phyloP scores from a whole-genome alignment of 2,329 filamentous ascomycete genomes.

The Helminthosporium solani region DNA sequence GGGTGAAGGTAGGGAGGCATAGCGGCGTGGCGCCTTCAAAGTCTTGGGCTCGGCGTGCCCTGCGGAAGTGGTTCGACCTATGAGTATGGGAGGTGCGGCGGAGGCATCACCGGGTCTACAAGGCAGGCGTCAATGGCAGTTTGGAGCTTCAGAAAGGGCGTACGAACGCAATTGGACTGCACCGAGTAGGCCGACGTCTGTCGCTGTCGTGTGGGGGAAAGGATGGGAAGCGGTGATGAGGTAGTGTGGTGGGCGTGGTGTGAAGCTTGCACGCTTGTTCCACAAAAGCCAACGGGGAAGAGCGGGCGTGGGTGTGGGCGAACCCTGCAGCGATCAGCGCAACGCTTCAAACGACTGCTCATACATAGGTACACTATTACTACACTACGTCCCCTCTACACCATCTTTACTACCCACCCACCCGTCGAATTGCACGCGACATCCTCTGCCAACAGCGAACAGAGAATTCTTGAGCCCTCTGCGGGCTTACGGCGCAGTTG shows the following conservation, averaged over 20 bases:
- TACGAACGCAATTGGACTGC: slow-evolving; percentile 37
- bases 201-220: slow-evolving; percentile 9
- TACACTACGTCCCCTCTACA: neutral
- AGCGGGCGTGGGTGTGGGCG: neutral
- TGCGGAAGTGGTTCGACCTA: slow-evolving; percentile 55
- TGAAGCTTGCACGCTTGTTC: slow-evolving; percentile 8
- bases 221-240: slow-evolving; percentile 25
- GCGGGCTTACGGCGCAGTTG: slow-evolving; percentile 19
- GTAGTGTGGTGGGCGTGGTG: slow-evolving; percentile 23
- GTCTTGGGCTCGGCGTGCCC: no score
- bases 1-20: slow-evolving; percentile 90
- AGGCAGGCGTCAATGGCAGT: slow-evolving; percentile 16
- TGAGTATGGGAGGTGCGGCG: slow-evolving; percentile 17
- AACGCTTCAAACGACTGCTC: no score
- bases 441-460: neutral
- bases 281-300: neutral
- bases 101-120: slow-evolving; percentile 37
- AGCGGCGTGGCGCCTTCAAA: no score
- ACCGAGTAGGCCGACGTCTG: slow-evolving; percentile 17
- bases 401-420: slow-evolving; percentile 2
- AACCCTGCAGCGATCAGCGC: neutral
- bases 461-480: slow-evolving; percentile 1
- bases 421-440: no score
- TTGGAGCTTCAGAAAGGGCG: neutral
- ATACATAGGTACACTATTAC: no score